Conservation (phyloP, 352 stramenopile species). For the Pythium insidiosum region DNA sequence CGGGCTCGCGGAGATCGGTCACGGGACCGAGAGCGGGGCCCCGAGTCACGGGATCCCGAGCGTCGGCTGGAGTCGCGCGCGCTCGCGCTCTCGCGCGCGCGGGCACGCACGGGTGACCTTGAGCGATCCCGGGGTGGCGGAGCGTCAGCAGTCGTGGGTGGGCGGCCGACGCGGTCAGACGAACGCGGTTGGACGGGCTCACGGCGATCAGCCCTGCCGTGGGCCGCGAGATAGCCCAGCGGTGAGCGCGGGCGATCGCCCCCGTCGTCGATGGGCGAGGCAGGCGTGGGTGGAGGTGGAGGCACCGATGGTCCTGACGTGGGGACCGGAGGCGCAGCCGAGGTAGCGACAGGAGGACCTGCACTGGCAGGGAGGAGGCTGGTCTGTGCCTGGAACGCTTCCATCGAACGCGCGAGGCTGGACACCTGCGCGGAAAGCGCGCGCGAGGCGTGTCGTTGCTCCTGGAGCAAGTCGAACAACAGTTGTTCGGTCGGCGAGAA, state of each 20-base stretch:
- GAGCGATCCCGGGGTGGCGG: too few relatives aligned
- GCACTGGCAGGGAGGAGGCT: too few relatives aligned
- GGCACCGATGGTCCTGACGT: too few relatives aligned
- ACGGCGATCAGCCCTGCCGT: background rate
- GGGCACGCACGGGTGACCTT: too few relatives aligned
- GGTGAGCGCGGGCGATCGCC: background rate
- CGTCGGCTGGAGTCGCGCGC: background rate
- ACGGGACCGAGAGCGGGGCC: background rate
- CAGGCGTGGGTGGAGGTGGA: too few relatives aligned
- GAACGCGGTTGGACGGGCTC: background rate
- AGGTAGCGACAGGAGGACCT: too few relatives aligned
- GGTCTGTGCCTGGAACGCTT: background rate
- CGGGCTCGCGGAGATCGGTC: background rate
- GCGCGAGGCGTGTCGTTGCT: background rate
- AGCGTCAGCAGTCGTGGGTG: too few relatives aligned
- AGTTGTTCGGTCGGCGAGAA: background rate
- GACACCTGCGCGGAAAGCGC: background rate
- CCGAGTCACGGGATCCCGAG: too few relatives aligned
- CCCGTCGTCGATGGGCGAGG: background rate
- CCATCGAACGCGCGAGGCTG: background rate
- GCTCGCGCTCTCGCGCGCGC: background rate
- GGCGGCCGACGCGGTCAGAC: background rate
- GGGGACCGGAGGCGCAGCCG: too few relatives aligned
- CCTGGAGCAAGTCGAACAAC: constrained; percentile 1
- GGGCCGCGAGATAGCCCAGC: background rate